phyloP scores from a whole-genome alignment of 78 protist genomes.

The Dictyostelium firmibasis region DNA sequence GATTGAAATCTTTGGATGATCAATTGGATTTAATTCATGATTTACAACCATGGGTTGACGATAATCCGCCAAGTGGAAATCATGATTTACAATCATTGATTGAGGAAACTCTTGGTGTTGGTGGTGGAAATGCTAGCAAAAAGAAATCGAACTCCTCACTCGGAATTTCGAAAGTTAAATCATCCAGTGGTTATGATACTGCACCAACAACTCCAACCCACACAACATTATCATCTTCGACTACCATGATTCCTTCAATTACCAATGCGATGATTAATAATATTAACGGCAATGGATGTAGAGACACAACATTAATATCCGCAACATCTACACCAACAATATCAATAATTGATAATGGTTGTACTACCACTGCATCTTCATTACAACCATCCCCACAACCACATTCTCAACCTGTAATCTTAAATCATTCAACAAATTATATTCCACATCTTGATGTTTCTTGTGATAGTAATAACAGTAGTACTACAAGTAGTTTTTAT shows the following conservation, averaged over 20 bases:
- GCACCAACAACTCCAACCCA: not conserved
- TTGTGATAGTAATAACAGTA: conserved; percentile 8
- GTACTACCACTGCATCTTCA: not conserved
- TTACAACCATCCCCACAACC: not conserved
- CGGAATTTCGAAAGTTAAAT: not conserved
- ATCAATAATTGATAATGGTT: not conserved
- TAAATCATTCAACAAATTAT: not conserved
- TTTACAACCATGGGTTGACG: not conserved
- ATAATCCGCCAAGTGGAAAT: not conserved
- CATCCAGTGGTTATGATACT: not conserved
- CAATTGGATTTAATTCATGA: not conserved
- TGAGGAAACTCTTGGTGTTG: conserved; percentile 31
- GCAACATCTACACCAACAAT: not conserved
- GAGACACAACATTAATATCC: not conserved
- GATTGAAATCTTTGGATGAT: not conserved
- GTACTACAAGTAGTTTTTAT: not conserved
- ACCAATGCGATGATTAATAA: not conserved
- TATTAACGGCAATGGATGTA: not conserved
- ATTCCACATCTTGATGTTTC: conserved; percentile 10
- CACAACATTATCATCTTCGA: not conserved
- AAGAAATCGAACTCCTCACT: not conserved
- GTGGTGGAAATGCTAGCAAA: not conserved
- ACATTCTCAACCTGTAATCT: not conserved
- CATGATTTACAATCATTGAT: not conserved
- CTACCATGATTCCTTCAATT: not conserved